A percentile compares a stretch with the other conserved stretches of the same genome.
Evolutionary conservation across 495 filamentous ascomycete genomes (phyloP).

Genomic region (Tuber melanosporum): DNA sequence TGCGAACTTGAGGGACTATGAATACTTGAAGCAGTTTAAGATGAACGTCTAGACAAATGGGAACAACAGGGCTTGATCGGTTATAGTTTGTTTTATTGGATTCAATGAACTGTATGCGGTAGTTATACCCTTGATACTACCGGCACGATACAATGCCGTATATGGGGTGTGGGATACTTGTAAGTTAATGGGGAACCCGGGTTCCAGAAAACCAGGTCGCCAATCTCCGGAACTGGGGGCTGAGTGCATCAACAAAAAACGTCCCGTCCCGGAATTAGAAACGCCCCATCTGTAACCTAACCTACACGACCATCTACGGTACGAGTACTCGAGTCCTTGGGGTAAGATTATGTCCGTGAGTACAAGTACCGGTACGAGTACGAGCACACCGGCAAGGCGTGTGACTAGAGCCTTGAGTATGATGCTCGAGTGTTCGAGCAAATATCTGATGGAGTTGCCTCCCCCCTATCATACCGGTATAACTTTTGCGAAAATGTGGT

Average conservation of each 20-base stretch:
- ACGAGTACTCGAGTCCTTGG: not conserved
- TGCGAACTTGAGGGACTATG: conserved; percentile 74
- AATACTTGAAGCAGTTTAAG: conserved; percentile 86
- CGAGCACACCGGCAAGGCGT: too few relatives aligned
- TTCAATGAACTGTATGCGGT: not conserved
- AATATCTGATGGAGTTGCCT: too few relatives aligned
- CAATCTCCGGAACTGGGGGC: not conserved
- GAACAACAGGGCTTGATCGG: not conserved
- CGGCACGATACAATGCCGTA: not conserved
- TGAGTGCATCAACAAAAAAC: not conserved
- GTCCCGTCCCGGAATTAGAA: not conserved
- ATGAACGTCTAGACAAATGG: conserved; percentile 52
- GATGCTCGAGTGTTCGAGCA: too few relatives aligned
- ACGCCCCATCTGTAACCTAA: not conserved
- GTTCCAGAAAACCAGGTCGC: not conserved
- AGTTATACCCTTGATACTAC: not conserved
- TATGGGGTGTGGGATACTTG: not conserved
- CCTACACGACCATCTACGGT: not conserved
- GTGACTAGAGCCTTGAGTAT: too few relatives aligned
- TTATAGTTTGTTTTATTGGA: not conserved
- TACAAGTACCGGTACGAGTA: too few relatives aligned
- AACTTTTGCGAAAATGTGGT: too few relatives aligned
- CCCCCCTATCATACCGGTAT: too few relatives aligned
- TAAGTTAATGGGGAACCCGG: not conserved
- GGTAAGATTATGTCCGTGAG: too few relatives aligned